Percentiles rank a stretch among this genome's conserved stretches.
phyloP scores from a whole-genome alignment of 2,329 filamentous ascomycete species.

The Fusarium incarnatum region DNA sequence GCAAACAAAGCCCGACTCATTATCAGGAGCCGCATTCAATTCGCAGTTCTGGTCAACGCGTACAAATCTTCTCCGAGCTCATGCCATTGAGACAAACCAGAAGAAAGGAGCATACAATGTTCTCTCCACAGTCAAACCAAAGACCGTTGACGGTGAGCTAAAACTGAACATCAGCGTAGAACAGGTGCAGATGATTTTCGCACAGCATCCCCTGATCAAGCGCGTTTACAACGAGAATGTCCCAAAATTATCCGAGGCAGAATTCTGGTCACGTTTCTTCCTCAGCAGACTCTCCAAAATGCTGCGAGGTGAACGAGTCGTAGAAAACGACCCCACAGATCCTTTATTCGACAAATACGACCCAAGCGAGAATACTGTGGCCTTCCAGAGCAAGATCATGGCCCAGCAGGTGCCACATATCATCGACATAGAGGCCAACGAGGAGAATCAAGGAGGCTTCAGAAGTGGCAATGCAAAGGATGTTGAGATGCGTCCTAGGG shows the following conservation, averaged over 20 bases:
- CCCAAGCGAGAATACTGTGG: conserved; percentile 72
- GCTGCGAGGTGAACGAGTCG: conserved; percentile 87
- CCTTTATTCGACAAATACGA: conserved; percentile 88
- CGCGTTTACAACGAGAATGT: conserved; percentile 94
- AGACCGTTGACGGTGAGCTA: conserved; percentile 63
- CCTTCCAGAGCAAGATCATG: conserved; percentile 64
- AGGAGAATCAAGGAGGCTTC: conserved; percentile 90
- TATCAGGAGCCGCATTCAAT: conserved; percentile 85
- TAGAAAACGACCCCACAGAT: conserved; percentile 81
- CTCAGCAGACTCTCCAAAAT: conserved; percentile 90
- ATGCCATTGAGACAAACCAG: conserved; percentile 90
- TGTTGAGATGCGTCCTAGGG: conserved; percentile 84
- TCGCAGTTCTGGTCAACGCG: conserved; percentile 95
- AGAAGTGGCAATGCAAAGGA: conserved; percentile 87
- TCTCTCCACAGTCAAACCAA: conserved; percentile 85
- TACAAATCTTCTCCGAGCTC: conserved; percentile 84
- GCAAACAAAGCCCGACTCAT: conserved; percentile 83
- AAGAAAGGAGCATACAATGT: conserved; percentile 93
- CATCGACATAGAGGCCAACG: conserved; percentile 93
- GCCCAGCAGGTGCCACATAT: conserved; percentile 83
- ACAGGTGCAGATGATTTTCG: conserved; percentile 92
- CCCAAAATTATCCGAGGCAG: conserved; percentile 78
- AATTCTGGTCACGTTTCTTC: conserved; percentile 97
- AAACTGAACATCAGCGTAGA: conserved; percentile 89
- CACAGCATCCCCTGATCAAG: conserved; percentile 90